A percentile compares a stretch with the other conserved stretches of the same genome.
These are phyloP conservation scores for Lotus japonicus DNA, from an alignment of 306 rosid species.

Conservation along the genomic window DNA sequence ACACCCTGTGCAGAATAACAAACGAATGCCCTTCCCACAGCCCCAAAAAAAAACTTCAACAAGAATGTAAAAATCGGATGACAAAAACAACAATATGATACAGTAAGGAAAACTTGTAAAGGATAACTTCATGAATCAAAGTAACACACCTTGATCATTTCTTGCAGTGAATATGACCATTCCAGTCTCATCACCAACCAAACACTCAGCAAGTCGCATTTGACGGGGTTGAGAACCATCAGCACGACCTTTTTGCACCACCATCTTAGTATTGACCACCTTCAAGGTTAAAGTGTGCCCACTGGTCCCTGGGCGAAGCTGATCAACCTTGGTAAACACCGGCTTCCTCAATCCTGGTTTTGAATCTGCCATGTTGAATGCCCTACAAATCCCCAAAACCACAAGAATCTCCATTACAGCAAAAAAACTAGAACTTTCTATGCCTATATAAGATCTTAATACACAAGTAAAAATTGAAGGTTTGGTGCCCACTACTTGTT, in stretches of 20 bases:
- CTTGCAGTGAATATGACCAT: conserved; percentile 84
- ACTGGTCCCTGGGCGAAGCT: conserved; percentile 81
- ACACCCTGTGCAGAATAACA: background rate
- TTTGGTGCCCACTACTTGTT: background rate
- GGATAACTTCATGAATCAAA: background rate
- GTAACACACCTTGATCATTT: conserved; percentile 80
- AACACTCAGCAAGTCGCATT: conserved; percentile 91
- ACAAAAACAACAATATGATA: background rate
- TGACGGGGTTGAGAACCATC: conserved; percentile 94
- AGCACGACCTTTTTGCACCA: conserved; percentile 75
- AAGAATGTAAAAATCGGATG: background rate
- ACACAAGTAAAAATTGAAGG: background rate
- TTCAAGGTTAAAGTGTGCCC: conserved; percentile 66
- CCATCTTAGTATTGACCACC: conserved; percentile 84
- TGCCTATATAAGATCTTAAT: background rate
- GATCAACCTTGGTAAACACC: conserved; percentile 78
- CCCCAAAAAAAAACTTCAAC: background rate
- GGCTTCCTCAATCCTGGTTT: conserved; percentile 89
- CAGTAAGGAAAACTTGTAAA: background rate
- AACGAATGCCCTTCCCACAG: background rate
- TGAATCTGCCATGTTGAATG: conserved; percentile 61
- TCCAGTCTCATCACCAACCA: conserved; percentile 95
- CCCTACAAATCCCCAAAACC: conserved; percentile 29
- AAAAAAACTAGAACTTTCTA: background rate
- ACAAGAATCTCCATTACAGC: background rate